Evolutionary conservation across 2,329 filamentous ascomycete genomes (phyloP).

Genomic region (Cadophora malorum): DNA sequence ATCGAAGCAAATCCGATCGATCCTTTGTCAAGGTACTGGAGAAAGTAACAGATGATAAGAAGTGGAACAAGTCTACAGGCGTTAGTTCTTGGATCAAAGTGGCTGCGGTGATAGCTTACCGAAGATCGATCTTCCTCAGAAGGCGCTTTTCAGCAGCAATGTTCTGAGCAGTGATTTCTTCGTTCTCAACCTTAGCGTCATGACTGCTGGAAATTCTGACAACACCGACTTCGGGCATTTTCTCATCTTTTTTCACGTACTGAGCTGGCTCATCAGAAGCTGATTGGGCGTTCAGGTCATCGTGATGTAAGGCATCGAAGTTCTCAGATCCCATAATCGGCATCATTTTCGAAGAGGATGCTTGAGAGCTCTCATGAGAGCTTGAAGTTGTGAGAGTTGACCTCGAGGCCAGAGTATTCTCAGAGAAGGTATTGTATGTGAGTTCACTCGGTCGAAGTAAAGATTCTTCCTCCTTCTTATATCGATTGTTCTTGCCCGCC

Average conservation of each 20-base stretch:
- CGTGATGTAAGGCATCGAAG: neutral
- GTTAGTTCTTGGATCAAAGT: too few relatives aligned
- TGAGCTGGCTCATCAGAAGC: neutral
- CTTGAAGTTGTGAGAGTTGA: neutral
- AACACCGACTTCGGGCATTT: neutral
- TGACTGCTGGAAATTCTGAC: neutral
- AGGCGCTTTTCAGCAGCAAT: neutral
- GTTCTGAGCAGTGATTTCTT: neutral
- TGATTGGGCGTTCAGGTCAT: neutral
- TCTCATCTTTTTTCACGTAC: neutral
- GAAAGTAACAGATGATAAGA: conserved; percentile 18
- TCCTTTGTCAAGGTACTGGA: conserved; percentile 47
- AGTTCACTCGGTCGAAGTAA: neutral
- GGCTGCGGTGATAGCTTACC: neutral
- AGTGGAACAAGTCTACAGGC: conserved; percentile 1
- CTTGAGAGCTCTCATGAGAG: neutral
- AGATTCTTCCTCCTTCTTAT: neutral
- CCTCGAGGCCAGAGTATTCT: neutral
- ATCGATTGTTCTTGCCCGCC: too few relatives aligned
- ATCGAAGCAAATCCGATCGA: conserved; percentile 61
- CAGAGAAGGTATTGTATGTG: neutral
- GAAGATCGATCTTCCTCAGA: conserved; percentile 19
- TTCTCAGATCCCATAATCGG: neutral
- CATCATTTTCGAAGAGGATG: conserved; percentile 4
- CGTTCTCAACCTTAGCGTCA: neutral